These are phyloP conservation scores for Prillingera fragicola DNA, from an alignment of 1,284 basidiomycete genomes.

Conservation along the genomic window DNA sequence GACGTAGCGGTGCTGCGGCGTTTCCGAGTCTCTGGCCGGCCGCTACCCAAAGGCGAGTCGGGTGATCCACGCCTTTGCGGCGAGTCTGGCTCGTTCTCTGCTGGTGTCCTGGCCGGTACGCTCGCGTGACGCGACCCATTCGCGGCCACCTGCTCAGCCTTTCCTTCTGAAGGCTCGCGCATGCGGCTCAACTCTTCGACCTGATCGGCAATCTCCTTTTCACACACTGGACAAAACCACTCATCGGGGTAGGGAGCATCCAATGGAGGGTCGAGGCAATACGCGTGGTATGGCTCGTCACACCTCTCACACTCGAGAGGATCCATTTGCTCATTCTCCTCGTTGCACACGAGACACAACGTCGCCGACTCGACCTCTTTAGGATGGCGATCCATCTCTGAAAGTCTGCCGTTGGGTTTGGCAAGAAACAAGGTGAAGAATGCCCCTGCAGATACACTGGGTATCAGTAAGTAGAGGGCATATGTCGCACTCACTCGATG, in stretches of 20 bases:
- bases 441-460: constrained; percentile 75
- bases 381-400: constrained; percentile 64
- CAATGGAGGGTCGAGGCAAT: constrained; percentile 74
- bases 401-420: constrained; percentile 60
- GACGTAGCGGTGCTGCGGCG: too few species aligned
- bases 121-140: too few species aligned
- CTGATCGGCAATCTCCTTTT: too few species aligned
- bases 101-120: too few species aligned
- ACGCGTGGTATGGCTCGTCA: constrained; percentile 79
- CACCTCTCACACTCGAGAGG: constrained; percentile 88
- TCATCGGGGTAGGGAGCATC: constrained; percentile 74
- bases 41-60: too few species aligned
- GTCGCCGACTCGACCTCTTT: constrained; percentile 63
- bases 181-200: too few species aligned
- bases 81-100: too few species aligned
- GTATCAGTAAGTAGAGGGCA: neutral
- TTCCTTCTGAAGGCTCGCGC: too few species aligned
- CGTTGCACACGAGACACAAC: constrained; percentile 65
- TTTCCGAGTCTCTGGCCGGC: too few species aligned
- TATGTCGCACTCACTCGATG: constrained; percentile 58
- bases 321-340: constrained; percentile 62
- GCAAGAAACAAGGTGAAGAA: constrained; percentile 79
- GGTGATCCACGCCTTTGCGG: too few species aligned
- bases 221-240: constrained; percentile 82
- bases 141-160: too few species aligned